Evolutionary conservation across 2,329 filamentous ascomycete genomes (phyloP).

Genomic region (Neocatenulostroma microsporum): DNA sequence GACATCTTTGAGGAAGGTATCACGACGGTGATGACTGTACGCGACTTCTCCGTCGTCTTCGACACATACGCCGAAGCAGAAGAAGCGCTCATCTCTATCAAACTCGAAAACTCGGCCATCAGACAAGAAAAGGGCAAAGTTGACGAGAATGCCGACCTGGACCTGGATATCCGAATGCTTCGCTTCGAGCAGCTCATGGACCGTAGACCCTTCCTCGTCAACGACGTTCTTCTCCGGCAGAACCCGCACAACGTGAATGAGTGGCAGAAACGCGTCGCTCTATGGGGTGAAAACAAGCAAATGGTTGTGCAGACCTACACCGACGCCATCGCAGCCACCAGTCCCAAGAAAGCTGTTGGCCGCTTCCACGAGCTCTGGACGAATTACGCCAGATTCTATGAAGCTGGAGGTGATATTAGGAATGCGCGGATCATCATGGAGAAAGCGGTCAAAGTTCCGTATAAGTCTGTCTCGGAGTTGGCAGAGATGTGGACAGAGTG

Average conservation of each 20-base stretch:
- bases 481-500: constrained; percentile 99
- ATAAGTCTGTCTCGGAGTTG: constrained; percentile 93
- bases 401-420: constrained; percentile 71
- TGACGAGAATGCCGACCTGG: constrained; percentile 81
- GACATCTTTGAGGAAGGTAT: constrained; percentile 95
- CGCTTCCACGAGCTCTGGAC: constrained; percentile 93
- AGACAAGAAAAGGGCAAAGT: constrained; percentile 70
- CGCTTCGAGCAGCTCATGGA: constrained; percentile 98
- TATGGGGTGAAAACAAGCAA: constrained; percentile 88
- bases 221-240: constrained; percentile 88
- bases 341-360: constrained; percentile 88
- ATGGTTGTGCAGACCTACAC: constrained; percentile 94
- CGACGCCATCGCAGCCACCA: constrained; percentile 83
- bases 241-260: constrained; percentile 94
- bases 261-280: constrained; percentile 92
- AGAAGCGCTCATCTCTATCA: constrained; percentile 81
- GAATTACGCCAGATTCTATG: constrained; percentile 96
- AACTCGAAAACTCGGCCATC: constrained; percentile 79
- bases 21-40: constrained; percentile 96
- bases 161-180: constrained; percentile 94
- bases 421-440: constrained; percentile 91
- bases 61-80: constrained; percentile 96
- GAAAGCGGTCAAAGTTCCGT: constrained; percentile 95
- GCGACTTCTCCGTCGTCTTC: constrained; percentile 93
- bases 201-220: constrained; percentile 85